Evolutionary conservation across 1,284 basidiomycete species (phyloP), one percentile per base, ranked within the genome.

Genomic region (Ceratobasidium sp.): DNA sequence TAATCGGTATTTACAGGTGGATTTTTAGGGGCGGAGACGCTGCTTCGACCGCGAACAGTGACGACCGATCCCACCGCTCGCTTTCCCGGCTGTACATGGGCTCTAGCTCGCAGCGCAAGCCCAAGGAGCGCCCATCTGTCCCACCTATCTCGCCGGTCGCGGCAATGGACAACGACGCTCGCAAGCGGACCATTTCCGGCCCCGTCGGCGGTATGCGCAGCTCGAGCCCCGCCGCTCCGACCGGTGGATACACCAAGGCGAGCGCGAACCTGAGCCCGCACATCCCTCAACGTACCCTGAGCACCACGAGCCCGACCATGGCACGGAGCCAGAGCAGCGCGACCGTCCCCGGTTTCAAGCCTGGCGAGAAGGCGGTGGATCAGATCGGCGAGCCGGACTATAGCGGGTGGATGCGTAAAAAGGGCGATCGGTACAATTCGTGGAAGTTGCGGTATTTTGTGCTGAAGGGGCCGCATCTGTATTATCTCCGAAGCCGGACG

Each of bases 381-480:
- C 94, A 96, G 85, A 96, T 98, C 80, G 96, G 96, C 17, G 90
- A 89, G 56, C 91, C 95, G 17, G 96, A 98, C 85, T 91, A 94
- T 83, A 87, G 89, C 33, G 96, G 98, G 10, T 99, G 96, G 93
- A 93, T 99, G 91, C 90, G 94, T 84, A 99, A 99, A 89, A 95
- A 93, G 86, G 95, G 96, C 23, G 97, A 98, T 76, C 88, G 93
- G 78, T 99, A 98, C 85, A 96, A 95, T 82, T 89, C 90, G 17
- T 99, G 97, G 98, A 99, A 98, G 86, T 84, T 90, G 81, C 88
- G 97, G 65, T 99, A 95, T 86, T 95, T 98, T 81, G 91, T 98
- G n/a, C 90, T 99, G 83, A 98, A 98, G 85, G 97, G 96, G 0
- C 89, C 92, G 0, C 93, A 97, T 86, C 82, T 98, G 73, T 98